These are phyloP conservation scores for Ascoidea asiatica DNA, from an alignment of 805 yeast species.

Conservation along the genomic window DNA sequence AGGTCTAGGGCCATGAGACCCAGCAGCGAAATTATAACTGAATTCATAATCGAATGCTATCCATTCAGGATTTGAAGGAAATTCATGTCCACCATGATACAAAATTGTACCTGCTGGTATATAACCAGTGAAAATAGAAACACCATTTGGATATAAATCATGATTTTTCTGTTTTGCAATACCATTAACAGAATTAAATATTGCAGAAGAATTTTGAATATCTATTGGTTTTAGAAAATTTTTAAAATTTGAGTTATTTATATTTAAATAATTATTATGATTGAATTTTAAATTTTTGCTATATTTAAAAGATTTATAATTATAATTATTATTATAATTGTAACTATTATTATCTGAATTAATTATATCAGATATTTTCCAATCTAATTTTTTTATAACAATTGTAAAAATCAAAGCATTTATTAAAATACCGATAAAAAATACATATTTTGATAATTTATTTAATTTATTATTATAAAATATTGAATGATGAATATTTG, in stretches of 20 bases:
- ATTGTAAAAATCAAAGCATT: not conserved
- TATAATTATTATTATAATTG: no score
- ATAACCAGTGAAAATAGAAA: conserved; percentile 44
- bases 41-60: conserved; percentile 52
- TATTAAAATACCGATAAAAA: not conserved
- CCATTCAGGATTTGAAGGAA: conserved; percentile 45
- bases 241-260: conserved; percentile 14
- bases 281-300: not conserved
- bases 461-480: no score
- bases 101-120: conserved; percentile 45
- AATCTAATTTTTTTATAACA: not conserved
- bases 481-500: no score
- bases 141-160: conserved; percentile 42
- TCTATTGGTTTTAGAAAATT: conserved; percentile 20
- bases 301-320: no score
- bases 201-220: conserved; percentile 34
- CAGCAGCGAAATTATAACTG: conserved; percentile 34
- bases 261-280: not conserved
- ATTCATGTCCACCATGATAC: conserved; percentile 33
- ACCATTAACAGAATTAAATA: conserved; percentile 40
- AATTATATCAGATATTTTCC: no score
- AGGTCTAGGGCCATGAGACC: conserved; percentile 1
- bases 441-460: no score
- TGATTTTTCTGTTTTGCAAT: conserved; percentile 38
- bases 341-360: no score